phyloP scores from a whole-genome alignment of 495 filamentous ascomycete genomes.

The Talaromyces trachyspermus region DNA sequence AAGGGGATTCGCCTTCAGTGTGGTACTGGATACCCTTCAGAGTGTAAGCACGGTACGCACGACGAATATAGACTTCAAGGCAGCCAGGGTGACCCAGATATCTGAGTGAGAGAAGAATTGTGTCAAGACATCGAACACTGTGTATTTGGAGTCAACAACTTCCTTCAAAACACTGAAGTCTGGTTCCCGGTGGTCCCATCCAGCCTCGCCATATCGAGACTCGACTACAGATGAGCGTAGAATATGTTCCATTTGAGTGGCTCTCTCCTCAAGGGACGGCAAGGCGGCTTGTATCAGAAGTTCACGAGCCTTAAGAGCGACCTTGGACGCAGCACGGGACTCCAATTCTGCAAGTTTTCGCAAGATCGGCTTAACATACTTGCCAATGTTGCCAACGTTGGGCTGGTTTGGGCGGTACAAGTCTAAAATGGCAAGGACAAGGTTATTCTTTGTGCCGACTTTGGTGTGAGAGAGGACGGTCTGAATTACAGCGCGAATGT shows the following conservation, averaged over 20 bases:
- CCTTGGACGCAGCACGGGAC: slow-evolving; percentile 84
- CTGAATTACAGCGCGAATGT: slow-evolving; percentile 72
- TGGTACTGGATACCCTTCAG: slow-evolving; percentile 85
- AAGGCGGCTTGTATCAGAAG: slow-evolving; percentile 94
- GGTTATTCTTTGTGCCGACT: slow-evolving; percentile 87
- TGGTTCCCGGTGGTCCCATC: slow-evolving; percentile 93
- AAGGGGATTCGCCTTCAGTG: slow-evolving; percentile 67
- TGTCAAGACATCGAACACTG: slow-evolving; percentile 91
- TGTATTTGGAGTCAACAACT: slow-evolving; percentile 96
- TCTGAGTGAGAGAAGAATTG: slow-evolving; percentile 91
- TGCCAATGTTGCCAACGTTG: slow-evolving; percentile 75
- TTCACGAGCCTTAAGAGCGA: slow-evolving; percentile 92
- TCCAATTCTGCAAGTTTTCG: slow-evolving; percentile 88
- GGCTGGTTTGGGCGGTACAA: slow-evolving; percentile 95
- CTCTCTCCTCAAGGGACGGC: slow-evolving; percentile 90
- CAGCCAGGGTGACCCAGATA: slow-evolving; percentile 89
- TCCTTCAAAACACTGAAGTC: slow-evolving; percentile 83
- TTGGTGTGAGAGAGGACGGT: slow-evolving; percentile 90
- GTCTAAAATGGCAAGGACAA: slow-evolving; percentile 84
- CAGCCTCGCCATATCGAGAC: slow-evolving; percentile 92
- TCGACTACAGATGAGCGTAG: slow-evolving; percentile 94
- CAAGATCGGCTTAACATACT: slow-evolving; percentile 76
- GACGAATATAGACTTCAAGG: slow-evolving; percentile 90
- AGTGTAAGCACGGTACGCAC: slow-evolving; percentile 92
- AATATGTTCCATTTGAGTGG: slow-evolving; percentile 97